Percentiles rank a stretch among this genome's conserved stretches.
Evolutionary conservation across 805 yeast genomes (phyloP).

Genomic region (Lipomyces kockii): DNA sequence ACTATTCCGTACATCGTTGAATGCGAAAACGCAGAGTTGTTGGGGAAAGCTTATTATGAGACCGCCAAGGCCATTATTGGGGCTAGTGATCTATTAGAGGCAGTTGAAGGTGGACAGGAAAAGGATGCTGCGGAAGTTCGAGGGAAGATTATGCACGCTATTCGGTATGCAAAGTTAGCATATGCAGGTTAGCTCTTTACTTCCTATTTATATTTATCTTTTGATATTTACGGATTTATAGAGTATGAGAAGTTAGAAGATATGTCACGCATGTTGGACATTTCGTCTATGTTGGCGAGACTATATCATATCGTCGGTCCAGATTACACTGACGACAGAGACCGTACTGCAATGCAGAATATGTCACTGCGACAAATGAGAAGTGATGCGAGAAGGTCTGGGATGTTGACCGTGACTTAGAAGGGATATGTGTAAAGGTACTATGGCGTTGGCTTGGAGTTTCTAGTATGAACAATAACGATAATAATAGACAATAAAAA

Average conservation of each 20-base stretch:
- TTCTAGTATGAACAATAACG: no score
- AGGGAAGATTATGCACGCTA: slow-evolving; percentile 14
- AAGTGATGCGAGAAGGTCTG: not conserved
- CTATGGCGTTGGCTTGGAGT: not conserved
- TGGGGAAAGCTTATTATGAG: slow-evolving; percentile 48
- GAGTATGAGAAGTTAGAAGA: slow-evolving; percentile 23
- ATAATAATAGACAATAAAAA: no score
- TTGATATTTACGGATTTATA: not conserved
- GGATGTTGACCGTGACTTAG: not conserved
- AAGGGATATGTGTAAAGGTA: not conserved
- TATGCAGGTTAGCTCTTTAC: slow-evolving; percentile 11
- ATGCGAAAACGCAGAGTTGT: slow-evolving; percentile 48
- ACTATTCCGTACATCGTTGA: slow-evolving; percentile 54
- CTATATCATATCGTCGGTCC: slow-evolving; percentile 15
- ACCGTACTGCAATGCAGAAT: slow-evolving; percentile 3
- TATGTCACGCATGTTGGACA: slow-evolving; percentile 4
- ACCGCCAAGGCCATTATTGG: slow-evolving; percentile 44
- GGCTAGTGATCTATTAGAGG: slow-evolving; percentile 3
- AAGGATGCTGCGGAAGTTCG: not conserved
- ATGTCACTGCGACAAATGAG: slow-evolving; percentile 4
- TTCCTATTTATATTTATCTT: not conserved
- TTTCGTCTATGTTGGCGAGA: slow-evolving; percentile 7
- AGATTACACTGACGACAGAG: slow-evolving; percentile 10
- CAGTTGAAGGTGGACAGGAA: not conserved
- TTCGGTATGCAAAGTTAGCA: slow-evolving; percentile 24